Evolutionary conservation across 805 yeast genomes (phyloP).

Genomic region (Torulaspora microellipsoides): DNA sequence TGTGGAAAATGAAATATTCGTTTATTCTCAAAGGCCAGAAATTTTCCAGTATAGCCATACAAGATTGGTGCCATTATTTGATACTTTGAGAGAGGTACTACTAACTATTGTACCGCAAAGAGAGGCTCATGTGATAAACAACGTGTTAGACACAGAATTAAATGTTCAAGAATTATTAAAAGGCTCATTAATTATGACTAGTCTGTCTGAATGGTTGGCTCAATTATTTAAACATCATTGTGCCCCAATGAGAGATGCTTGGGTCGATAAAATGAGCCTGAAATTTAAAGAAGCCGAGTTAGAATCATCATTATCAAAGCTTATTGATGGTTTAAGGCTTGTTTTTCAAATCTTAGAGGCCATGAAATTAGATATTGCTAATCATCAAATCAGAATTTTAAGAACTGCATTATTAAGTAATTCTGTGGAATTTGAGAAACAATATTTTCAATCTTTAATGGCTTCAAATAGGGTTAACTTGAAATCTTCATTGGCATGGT

Average conservation of each 20-base stretch:
- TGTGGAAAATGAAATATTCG: conserved; percentile 61
- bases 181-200: conserved; percentile 67
- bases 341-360: conserved; percentile 84
- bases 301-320: conserved; percentile 43
- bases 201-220: conserved; percentile 69
- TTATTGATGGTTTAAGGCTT: conserved; percentile 73
- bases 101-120: conserved; percentile 71
- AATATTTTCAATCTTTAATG: conserved; percentile 54
- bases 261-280: conserved; percentile 78
- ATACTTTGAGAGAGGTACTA: conserved; percentile 73
- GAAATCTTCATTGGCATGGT: conserved; percentile 64
- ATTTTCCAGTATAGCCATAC: conserved; percentile 34
- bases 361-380: conserved; percentile 92
- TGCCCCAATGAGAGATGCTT: conserved; percentile 90
- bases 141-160: conserved; percentile 71
- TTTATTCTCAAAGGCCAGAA: conserved; percentile 33
- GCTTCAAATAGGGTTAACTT: conserved; percentile 53
- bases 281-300: conserved; percentile 45
- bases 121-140: conserved; percentile 62
- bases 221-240: conserved; percentile 80
- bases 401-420: conserved; percentile 82
- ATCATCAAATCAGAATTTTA: conserved; percentile 82
- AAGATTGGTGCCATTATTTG: conserved; percentile 64
- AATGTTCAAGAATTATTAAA: conserved; percentile 68
- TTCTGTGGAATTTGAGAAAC: conserved; percentile 84